phyloP scores from a whole-genome alignment of 1,284 basidiomycete genomes.

The Chalciporus sp. region DNA sequence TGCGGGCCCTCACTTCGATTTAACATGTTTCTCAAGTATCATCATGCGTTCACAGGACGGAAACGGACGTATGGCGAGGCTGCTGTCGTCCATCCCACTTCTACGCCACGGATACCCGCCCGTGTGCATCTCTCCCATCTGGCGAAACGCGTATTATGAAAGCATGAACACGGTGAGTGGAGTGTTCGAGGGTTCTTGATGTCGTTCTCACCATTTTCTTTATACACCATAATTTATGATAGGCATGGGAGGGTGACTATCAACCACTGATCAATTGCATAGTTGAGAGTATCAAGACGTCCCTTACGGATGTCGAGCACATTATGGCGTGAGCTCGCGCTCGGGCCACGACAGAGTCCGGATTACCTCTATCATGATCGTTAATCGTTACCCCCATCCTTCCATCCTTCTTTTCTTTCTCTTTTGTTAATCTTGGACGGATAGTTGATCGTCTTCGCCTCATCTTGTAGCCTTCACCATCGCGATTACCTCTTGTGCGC shows the following conservation, averaged over 20 bases:
- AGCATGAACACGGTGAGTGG: slow-evolving; percentile 37
- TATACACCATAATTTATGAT: not conserved
- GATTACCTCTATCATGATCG: too few relatives aligned
- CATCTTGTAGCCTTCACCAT: not conserved
- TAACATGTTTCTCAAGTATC: not conserved
- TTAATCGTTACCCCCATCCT: not conserved
- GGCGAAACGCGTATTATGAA: slow-evolving; percentile 37
- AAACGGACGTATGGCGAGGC: slow-evolving; percentile 42
- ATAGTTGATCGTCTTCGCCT: not conserved
- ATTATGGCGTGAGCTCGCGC: slow-evolving; percentile 28
- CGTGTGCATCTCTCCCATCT: slow-evolving; percentile 36
- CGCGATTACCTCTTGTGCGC: not conserved
- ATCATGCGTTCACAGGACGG: slow-evolving; percentile 35
- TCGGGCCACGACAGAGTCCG: too few relatives aligned
- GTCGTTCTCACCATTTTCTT: not conserved
- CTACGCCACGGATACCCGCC: slow-evolving; percentile 42
- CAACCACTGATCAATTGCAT: slow-evolving; percentile 35
- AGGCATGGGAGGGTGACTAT: slow-evolving; percentile 37
- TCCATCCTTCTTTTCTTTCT: too few relatives aligned
- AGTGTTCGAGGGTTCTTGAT: not conserved
- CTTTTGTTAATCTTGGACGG: too few relatives aligned
- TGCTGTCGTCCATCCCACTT: slow-evolving; percentile 45
- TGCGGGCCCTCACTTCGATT: slow-evolving; percentile 16
- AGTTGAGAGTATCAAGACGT: slow-evolving; percentile 28
- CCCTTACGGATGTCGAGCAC: slow-evolving; percentile 31